Conservation (phyloP, 139 green algal species). For the Nannochloris sp. region DNA sequence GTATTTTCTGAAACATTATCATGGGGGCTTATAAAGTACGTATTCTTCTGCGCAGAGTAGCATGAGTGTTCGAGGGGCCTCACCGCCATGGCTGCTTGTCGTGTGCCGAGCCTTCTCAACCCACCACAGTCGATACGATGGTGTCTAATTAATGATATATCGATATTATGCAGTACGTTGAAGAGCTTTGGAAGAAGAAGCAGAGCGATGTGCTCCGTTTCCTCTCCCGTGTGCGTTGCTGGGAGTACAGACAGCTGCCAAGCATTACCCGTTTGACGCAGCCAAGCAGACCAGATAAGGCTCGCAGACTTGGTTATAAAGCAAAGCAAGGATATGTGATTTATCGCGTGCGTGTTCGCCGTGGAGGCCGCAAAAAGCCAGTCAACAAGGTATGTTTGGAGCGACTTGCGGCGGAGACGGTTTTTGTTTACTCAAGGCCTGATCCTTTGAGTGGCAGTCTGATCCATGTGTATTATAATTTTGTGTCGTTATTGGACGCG, state of each 20-base stretch:
- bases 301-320: constrained; percentile 93
- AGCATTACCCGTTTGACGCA: constrained; percentile 75
- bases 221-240: constrained; percentile 96
- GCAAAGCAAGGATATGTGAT: constrained; percentile 94
- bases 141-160: background rate
- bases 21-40: no score
- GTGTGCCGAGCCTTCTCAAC: no score
- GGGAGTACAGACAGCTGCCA: constrained; percentile 97
- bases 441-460: background rate
- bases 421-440: background rate
- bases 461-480: no score
- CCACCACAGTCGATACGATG: no score
- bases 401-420: background rate
- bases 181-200: constrained; percentile 98
- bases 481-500: no score
- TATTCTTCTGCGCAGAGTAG: no score
- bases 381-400: constrained; percentile 74
- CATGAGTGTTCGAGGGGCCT: no score
- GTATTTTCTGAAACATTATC: no score
- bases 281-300: constrained; percentile 94
- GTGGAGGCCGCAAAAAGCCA: constrained; percentile 91
- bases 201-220: constrained; percentile 99
- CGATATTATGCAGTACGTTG: constrained; percentile 75
- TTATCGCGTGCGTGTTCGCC: constrained; percentile 92
- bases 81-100: no score